Evolutionary conservation across 495 filamentous ascomycete genomes (phyloP), one percentile per base, ranked within the genome.

Genomic region (Lentithecium fluviatile): DNA sequence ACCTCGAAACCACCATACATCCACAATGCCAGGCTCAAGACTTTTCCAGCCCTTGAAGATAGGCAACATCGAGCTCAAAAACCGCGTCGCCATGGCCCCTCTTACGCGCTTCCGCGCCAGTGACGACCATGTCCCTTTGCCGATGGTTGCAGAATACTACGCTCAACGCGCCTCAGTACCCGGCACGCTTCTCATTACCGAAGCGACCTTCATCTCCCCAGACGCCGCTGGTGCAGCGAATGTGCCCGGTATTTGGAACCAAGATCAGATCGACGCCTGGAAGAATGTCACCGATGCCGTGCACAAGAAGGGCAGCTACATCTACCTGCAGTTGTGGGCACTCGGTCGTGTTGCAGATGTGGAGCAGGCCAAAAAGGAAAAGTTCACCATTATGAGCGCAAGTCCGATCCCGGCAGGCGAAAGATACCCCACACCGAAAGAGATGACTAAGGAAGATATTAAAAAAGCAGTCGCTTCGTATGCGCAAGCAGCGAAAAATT

Each of bases 151-250:
- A 5, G 76, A 81, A 52, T 85, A 88, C 78, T 88, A 88, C 74
- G 49, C 56, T 12, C 85, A 88, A 56, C 78, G 85, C 36, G 80
- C 78, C 52, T 76, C 77, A 26, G 69, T 75, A 6, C 77, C 80
- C 0, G 83, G 84, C 10, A 85, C 82, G n/a, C 75, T 87, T 8
- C 66, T 86, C 52, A 80, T 88, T 60, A 80, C 77, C 20, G 87
- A 91, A 70, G 86, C 75, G 3, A 84, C 86, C 20, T 77, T 84
- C 58, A 83, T 89, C 61, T 78, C 85, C 1, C 17, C 36, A 21
- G 0, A 24, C n/a, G 20, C 32, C 17, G 52, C 29, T 23, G 52
- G 45, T n/a, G 56, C 37, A 45, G 1, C 60, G 23, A 63, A 63
- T 25, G 52, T 26, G 13, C 61, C 61, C 1, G 54, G 61, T 1